phyloP scores from a whole-genome alignment of 2,329 filamentous ascomycete genomes.

The Paradendryphiella salina region DNA sequence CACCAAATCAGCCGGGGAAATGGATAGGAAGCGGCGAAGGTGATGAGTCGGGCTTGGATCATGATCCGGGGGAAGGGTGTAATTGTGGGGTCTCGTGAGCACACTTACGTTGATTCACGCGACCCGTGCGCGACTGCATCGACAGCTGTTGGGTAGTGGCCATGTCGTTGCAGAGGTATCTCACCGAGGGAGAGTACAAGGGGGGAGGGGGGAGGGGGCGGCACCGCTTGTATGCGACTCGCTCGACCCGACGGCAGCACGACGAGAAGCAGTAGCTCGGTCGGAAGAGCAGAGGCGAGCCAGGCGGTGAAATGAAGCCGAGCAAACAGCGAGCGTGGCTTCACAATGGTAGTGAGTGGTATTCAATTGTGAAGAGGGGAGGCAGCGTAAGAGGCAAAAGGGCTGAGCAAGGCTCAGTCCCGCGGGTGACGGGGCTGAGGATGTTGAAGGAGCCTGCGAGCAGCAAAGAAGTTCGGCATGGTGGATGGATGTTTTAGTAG shows the following conservation, averaged over 20 bases:
- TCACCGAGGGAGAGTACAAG: constrained; percentile 8
- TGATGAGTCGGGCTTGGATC: constrained; percentile 1
- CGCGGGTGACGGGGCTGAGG: constrained; percentile 56
- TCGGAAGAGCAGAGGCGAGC: constrained; percentile 21
- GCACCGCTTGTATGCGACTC: constrained; percentile 18
- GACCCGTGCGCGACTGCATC: constrained; percentile 71
- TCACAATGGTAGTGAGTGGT: constrained; percentile 9
- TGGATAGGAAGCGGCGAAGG: neutral
- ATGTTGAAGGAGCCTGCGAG: constrained; percentile 50
- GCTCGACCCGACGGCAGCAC: constrained; percentile 15
- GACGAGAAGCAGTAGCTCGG: constrained; percentile 16
- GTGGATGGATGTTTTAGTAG: constrained; percentile 46
- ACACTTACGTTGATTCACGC: constrained; percentile 79
- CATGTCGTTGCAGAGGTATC: constrained; percentile 41
- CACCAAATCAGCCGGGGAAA: constrained; percentile 18
- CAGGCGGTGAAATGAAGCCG: constrained; percentile 35
- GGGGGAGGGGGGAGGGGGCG: neutral
- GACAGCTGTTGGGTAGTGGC: constrained; percentile 51
- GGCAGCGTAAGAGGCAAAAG: constrained; percentile 8
- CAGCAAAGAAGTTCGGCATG: constrained; percentile 46
- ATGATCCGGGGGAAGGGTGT: constrained; percentile 9
- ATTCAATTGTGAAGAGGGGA: constrained; percentile 34
- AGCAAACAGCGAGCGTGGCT: constrained; percentile 27
- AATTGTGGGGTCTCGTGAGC: constrained; percentile 23
- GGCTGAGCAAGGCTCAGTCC: constrained; percentile 50